Conservation (phyloP, 2,329 filamentous ascomycete species). For the Mycosphaerella sp. region DNA sequence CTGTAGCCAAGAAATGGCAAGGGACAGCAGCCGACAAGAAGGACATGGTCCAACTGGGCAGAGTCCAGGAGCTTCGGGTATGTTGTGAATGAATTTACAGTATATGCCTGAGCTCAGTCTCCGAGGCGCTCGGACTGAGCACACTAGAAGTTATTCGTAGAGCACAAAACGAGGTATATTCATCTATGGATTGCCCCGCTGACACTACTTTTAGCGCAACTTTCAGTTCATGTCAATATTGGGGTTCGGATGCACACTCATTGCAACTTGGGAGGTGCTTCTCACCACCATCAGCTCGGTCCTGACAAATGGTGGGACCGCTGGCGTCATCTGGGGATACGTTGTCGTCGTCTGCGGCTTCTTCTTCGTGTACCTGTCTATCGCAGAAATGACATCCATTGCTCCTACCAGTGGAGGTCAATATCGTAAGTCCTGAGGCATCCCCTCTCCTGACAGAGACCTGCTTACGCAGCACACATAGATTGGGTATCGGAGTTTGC, state of each 20-base stretch:
- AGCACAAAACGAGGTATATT: too few relatives aligned
- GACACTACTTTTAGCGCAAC: conserved; percentile 24
- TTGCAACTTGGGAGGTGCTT: conserved; percentile 49
- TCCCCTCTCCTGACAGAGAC: too few relatives aligned
- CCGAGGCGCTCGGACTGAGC: too few relatives aligned
- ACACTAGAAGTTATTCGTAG: too few relatives aligned
- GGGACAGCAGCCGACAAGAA: conserved; percentile 20
- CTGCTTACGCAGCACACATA: too few relatives aligned
- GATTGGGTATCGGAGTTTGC: conserved; percentile 28
- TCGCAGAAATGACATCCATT: conserved; percentile 34
- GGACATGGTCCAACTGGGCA: conserved; percentile 23
- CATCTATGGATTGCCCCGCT: too few relatives aligned
- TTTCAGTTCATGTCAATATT: conserved; percentile 45
- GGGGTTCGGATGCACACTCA: conserved; percentile 44
- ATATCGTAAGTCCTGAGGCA: conserved; percentile 14
- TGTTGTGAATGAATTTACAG: too few relatives aligned
- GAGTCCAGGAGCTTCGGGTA: conserved; percentile 17
- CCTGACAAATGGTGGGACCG: conserved; percentile 24
- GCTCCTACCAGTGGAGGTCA: conserved; percentile 25
- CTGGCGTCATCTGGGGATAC: conserved; percentile 27
- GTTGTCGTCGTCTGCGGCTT: conserved; percentile 26
- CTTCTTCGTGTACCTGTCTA: conserved; percentile 20
- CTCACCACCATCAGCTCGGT: conserved; percentile 27
- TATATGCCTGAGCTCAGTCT: too few relatives aligned
- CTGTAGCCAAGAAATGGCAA: conserved; percentile 22